Evolutionary conservation across 1,284 basidiomycete species (phyloP).

Genomic region (Porodaedalea pini): DNA sequence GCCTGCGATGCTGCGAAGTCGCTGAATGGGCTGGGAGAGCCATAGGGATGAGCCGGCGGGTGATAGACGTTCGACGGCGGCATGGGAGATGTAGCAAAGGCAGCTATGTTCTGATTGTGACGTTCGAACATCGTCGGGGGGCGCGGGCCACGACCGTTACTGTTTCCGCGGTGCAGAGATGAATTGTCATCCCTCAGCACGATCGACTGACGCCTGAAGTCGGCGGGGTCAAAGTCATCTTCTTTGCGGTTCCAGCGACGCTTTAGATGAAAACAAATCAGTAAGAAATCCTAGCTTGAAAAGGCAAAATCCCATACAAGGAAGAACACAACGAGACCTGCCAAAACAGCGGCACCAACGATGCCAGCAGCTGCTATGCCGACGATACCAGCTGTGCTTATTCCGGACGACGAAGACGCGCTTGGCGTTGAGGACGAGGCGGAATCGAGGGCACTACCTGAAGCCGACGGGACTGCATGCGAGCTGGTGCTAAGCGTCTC

Average conservation of each 20-base stretch:
- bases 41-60: slow-evolving; percentile 23
- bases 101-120: slow-evolving; percentile 28
- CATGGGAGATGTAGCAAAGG: slow-evolving; percentile 23
- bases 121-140: slow-evolving; percentile 57
- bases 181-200: slow-evolving; percentile 49
- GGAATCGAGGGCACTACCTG: slow-evolving; percentile 24
- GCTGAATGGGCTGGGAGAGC: slow-evolving; percentile 23
- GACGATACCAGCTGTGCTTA: slow-evolving; percentile 41
- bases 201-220: slow-evolving; percentile 60
- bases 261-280: slow-evolving; percentile 28
- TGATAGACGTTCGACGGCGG: slow-evolving; percentile 30
- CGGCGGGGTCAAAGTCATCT: slow-evolving; percentile 47
- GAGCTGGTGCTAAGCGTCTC: slow-evolving; percentile 11
- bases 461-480: slow-evolving; percentile 10
- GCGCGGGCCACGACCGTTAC: slow-evolving; percentile 42
- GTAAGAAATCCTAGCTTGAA: neutral
- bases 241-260: slow-evolving; percentile 44
- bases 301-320: slow-evolving; percentile 44
- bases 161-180: slow-evolving; percentile 25
- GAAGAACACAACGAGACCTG: slow-evolving; percentile 50
- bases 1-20: slow-evolving; percentile 17
- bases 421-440: slow-evolving; percentile 18
- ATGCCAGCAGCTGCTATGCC: slow-evolving; percentile 53
- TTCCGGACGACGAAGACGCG: slow-evolving; percentile 25
- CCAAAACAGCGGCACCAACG: slow-evolving; percentile 44